Evolutionary conservation across 2,329 filamentous ascomycete genomes (phyloP).

Genomic region (Penicillium oxalicum): DNA sequence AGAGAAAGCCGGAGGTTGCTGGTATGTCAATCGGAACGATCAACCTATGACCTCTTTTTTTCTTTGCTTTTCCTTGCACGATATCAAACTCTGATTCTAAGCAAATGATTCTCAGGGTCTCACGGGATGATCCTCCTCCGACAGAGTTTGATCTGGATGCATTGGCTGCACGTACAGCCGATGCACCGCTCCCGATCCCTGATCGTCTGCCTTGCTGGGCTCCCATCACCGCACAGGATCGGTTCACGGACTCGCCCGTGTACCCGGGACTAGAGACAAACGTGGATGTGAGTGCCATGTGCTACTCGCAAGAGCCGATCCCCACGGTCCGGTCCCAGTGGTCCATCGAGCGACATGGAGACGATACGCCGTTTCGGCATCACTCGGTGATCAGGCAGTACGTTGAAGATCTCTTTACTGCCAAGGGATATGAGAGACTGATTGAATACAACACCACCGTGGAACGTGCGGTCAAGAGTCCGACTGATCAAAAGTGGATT

Average conservation of each 20-base stretch:
- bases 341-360: constrained; percentile 48
- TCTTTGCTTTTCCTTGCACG: background rate
- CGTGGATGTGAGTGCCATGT: constrained; percentile 55
- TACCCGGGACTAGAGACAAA: constrained; percentile 63
- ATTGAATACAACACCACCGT: constrained; percentile 53
- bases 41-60: no score
- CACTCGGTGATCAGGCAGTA: constrained; percentile 54
- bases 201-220: constrained; percentile 43
- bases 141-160: constrained; percentile 42
- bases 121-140: constrained; percentile 32
- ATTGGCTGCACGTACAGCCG: constrained; percentile 47
- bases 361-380: constrained; percentile 56
- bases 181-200: constrained; percentile 46
- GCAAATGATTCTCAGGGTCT: constrained; percentile 19
- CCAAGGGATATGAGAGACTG: constrained; percentile 48
- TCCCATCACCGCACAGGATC: constrained; percentile 40
- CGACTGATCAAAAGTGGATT: constrained; percentile 48
- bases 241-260: constrained; percentile 54
- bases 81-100: background rate
- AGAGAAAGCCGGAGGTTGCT: constrained; percentile 55
- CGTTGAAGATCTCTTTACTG: constrained; percentile 50
- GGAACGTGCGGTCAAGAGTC: constrained; percentile 49
- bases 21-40: constrained; percentile 38
- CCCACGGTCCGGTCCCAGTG: constrained; percentile 39
- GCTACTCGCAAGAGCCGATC: constrained; percentile 54